Evolutionary conservation across 805 yeast species (phyloP).

Genomic region (Isabelozyma rhagii): DNA sequence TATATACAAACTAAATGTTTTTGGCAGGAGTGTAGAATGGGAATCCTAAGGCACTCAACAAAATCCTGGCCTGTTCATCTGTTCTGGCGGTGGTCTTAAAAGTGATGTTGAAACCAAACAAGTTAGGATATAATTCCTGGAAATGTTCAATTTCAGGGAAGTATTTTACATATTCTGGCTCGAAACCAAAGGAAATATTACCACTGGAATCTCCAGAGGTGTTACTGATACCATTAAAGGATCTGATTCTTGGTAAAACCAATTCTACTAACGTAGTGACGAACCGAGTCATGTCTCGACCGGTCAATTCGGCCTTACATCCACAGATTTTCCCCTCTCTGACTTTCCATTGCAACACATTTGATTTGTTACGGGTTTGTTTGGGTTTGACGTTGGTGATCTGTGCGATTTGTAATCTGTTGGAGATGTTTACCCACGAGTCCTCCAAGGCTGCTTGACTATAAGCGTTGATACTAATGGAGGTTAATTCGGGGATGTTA

Average conservation of each 20-base stretch:
- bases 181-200: slow-evolving; percentile 79
- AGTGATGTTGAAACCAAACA: slow-evolving; percentile 83
- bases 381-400: slow-evolving; percentile 88
- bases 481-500: slow-evolving; percentile 69
- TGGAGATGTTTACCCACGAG: slow-evolving; percentile 70
- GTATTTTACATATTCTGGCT: slow-evolving; percentile 67
- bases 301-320: slow-evolving; percentile 73
- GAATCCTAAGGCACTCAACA: slow-evolving; percentile 77
- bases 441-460: slow-evolving; percentile 69
- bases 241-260: slow-evolving; percentile 90
- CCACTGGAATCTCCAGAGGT: slow-evolving; percentile 83
- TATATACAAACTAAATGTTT: background rate
- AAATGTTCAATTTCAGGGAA: slow-evolving; percentile 94
- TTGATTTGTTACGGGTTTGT: slow-evolving; percentile 68
- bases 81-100: slow-evolving; percentile 86
- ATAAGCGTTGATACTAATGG: slow-evolving; percentile 73
- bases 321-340: slow-evolving; percentile 91
- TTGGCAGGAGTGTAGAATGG: slow-evolving; percentile 51
- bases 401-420: slow-evolving; percentile 80
- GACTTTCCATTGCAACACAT: slow-evolving; percentile 81
- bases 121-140: slow-evolving; percentile 83
- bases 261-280: slow-evolving; percentile 82
- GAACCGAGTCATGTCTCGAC: slow-evolving; percentile 83
- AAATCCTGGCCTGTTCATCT: slow-evolving; percentile 83
- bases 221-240: slow-evolving; percentile 74